A percentile compares a stretch with the other conserved stretches of the same genome.
These are phyloP conservation scores for Podosphaera leucotricha DNA, from an alignment of 2,329 filamentous ascomycete genomes.

Conservation along the genomic window DNA sequence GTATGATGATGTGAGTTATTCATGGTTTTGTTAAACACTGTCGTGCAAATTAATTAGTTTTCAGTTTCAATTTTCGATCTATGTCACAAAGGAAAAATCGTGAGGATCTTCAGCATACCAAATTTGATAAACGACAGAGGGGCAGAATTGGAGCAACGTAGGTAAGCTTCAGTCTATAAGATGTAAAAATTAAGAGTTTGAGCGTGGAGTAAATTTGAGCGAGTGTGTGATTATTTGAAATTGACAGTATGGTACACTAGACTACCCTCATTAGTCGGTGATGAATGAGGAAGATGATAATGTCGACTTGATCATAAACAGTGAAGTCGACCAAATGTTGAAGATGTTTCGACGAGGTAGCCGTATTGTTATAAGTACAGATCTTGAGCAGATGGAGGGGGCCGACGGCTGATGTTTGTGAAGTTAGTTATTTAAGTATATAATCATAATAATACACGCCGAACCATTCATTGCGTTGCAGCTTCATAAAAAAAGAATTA, in stretches of 20 bases:
- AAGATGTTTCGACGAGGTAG: background rate
- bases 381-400: background rate
- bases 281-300: background rate
- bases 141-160: background rate
- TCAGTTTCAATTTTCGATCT: background rate
- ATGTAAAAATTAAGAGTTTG: background rate
- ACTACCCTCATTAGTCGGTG: background rate
- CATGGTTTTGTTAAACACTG: constrained; percentile 7
- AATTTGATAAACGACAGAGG: background rate
- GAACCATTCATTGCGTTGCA: background rate
- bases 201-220: background rate
- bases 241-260: background rate
- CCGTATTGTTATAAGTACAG: background rate
- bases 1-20: constrained; percentile 14
- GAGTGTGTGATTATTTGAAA: background rate
- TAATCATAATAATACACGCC: background rate
- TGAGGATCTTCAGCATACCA: background rate
- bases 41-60: background rate
- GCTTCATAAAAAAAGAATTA: background rate
- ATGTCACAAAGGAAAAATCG: no score
- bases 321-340: background rate
- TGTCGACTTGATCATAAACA: background rate
- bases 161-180: background rate
- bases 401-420: background rate
- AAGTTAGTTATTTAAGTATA: background rate